These are phyloP conservation scores for Alternaria triticina DNA, from an alignment of 2,329 filamentous ascomycete species.

Conservation along the genomic window DNA sequence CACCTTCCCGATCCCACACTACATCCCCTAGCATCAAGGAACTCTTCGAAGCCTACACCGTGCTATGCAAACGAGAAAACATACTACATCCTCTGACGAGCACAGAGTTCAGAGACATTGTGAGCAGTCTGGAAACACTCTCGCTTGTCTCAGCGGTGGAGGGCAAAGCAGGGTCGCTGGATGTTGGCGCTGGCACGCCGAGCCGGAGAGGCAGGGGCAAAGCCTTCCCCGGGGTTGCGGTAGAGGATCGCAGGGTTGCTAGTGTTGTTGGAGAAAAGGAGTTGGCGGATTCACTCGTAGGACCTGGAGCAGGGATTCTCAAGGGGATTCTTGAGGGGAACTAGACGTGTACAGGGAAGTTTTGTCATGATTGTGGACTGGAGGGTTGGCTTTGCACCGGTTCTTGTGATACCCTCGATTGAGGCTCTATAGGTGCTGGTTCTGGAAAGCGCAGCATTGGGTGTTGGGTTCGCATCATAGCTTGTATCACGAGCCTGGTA, in stretches of 20 bases:
- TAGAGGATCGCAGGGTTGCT: slow-evolving; percentile 78
- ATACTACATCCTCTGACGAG: slow-evolving; percentile 86
- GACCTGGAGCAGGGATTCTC: slow-evolving; percentile 53
- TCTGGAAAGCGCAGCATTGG: slow-evolving; percentile 10
- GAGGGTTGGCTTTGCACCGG: neutral
- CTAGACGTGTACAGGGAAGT: neutral
- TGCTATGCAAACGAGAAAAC: slow-evolving; percentile 85
- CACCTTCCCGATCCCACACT: slow-evolving; percentile 53
- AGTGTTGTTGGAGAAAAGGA: slow-evolving; percentile 83
- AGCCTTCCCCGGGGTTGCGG: slow-evolving; percentile 53
- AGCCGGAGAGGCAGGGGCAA: slow-evolving; percentile 67
- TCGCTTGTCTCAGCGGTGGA: slow-evolving; percentile 76
- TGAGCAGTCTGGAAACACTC: slow-evolving; percentile 86
- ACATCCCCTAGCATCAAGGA: slow-evolving; percentile 81
- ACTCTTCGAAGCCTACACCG: slow-evolving; percentile 82
- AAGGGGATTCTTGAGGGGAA: slow-evolving; percentile 40
- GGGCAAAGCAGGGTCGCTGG: slow-evolving; percentile 73
- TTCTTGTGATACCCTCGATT: neutral
- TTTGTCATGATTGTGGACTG: neutral
- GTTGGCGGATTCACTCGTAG: slow-evolving; percentile 70
- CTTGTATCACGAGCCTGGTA: slow-evolving; percentile 8
- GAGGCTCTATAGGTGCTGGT: neutral
- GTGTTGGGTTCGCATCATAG: neutral
- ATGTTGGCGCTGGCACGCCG: slow-evolving; percentile 67
- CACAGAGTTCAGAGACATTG: slow-evolving; percentile 92